A percentile compares a stretch with the other conserved stretches of the same genome.
These are phyloP conservation scores for Nicotiana sylvestris DNA, from an alignment of 257 asterid species.

Conservation along the genomic window DNA sequence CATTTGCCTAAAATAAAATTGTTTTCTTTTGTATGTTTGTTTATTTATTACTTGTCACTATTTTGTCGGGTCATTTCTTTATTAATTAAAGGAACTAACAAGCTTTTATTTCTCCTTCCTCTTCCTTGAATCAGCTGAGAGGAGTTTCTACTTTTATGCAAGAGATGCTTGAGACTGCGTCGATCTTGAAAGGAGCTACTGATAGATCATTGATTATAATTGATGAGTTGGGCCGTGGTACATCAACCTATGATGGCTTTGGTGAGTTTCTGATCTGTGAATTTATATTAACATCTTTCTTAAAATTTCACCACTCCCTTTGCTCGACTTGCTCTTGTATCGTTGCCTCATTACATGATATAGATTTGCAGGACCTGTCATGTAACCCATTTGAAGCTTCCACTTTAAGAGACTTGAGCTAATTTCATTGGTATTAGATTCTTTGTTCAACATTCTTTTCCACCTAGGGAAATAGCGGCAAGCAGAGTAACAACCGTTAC, in stretches of 20 bases:
- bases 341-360: not conserved
- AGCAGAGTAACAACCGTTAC: not conserved
- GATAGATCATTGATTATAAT: constrained; percentile 75
- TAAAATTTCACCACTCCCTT: not conserved
- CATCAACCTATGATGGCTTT: constrained; percentile 97
- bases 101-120: constrained; percentile 4
- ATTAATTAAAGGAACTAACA: not conserved
- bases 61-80: not conserved
- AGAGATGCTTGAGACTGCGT: constrained; percentile 99
- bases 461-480: not conserved
- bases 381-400: not conserved
- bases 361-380: not conserved
- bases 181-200: constrained; percentile 96
- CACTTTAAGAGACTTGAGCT: not conserved
- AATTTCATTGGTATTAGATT: not conserved
- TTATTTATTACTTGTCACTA: not conserved
- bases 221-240: constrained; percentile 98
- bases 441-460: not conserved
- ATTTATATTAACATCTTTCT: not conserved
- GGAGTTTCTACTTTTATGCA: constrained; percentile 99
- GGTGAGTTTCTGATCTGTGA: constrained; percentile 48
- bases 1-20: not conserved
- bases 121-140: constrained; percentile 51
- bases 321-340: not conserved
- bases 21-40: not conserved